A percentile compares a stretch with the other conserved stretches of the same genome.
Conservation (phyloP, 139 green algal genomes). For the Chlamydomonas eustigma region DNA sequence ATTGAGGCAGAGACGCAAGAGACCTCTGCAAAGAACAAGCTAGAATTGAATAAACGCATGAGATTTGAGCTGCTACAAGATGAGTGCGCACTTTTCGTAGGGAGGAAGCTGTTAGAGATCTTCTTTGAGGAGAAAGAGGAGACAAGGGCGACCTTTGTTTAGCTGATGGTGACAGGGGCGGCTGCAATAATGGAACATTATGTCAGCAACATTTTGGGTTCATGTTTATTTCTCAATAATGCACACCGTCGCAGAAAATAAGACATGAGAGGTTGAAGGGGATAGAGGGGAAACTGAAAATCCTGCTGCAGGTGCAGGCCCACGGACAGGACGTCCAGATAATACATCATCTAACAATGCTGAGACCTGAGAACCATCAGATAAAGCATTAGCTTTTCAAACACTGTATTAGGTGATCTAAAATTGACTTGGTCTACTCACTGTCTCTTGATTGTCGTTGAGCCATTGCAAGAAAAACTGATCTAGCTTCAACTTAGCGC, state of each 20-base stretch:
- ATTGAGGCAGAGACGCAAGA: background rate
- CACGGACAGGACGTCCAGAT: slow-evolving; percentile 53
- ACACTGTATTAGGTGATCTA: background rate
- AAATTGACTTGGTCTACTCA: background rate
- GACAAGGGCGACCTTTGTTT: slow-evolving; percentile 61
- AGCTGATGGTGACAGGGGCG: slow-evolving; percentile 72
- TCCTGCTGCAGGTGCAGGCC: slow-evolving; percentile 10
- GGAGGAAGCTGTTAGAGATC: slow-evolving; percentile 11
- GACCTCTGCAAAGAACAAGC: background rate
- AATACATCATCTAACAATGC: slow-evolving; percentile 84
- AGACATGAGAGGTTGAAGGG: slow-evolving; percentile 43
- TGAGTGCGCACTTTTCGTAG: background rate
- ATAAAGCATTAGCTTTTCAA: background rate
- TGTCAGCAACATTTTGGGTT: background rate
- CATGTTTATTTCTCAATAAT: background rate
- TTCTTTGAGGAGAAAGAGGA: slow-evolving; percentile 45
- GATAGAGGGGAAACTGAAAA: slow-evolving; percentile 43
- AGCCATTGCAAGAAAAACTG: slow-evolving; percentile 96
- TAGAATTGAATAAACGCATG: background rate
- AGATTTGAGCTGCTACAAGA: background rate
- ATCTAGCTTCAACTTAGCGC: slow-evolving; percentile 90
- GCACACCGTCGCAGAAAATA: slow-evolving; percentile 49
- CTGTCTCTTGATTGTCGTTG: background rate
- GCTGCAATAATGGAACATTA: slow-evolving; percentile 40
- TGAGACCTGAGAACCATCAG: slow-evolving; percentile 47